Conservation (phyloP, 257 asterid species). For the Striga asiatica region DNA sequence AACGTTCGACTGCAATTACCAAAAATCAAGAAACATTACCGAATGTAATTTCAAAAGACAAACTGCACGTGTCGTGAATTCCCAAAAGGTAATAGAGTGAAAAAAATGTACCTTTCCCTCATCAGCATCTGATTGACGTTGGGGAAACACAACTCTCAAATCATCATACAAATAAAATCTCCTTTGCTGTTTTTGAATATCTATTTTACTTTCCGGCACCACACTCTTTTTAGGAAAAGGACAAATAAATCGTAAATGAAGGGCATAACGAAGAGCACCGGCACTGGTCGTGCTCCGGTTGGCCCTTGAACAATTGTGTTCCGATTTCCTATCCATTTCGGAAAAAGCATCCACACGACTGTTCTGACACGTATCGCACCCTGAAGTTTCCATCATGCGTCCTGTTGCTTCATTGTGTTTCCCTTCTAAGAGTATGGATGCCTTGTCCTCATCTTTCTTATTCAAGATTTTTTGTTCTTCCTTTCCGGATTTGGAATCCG, state of each 20-base stretch:
- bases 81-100: background rate
- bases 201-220: slow-evolving; percentile 9
- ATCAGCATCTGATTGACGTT: slow-evolving; percentile 65
- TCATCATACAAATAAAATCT: slow-evolving; percentile 58
- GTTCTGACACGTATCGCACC: slow-evolving; percentile 24
- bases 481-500: slow-evolving; percentile 19
- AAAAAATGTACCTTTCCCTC: slow-evolving; percentile 56
- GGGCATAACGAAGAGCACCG: slow-evolving; percentile 67
- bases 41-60: background rate
- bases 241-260: slow-evolving; percentile 58
- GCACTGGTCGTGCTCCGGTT: slow-evolving; percentile 24
- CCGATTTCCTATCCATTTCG: slow-evolving; percentile 22
- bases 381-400: slow-evolving; percentile 14
- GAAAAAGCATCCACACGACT: slow-evolving; percentile 14
- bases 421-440: slow-evolving; percentile 4
- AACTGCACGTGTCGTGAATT: background rate
- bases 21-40: background rate
- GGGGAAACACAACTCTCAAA: slow-evolving; percentile 66
- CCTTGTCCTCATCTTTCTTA: slow-evolving; percentile 20
- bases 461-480: slow-evolving; percentile 24
- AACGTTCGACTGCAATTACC: slow-evolving; percentile 46
- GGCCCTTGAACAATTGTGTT: slow-evolving; percentile 25
- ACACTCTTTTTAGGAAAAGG: slow-evolving; percentile 29
- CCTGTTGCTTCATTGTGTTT: slow-evolving; percentile 8
- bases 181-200: slow-evolving; percentile 19